phyloP scores from a whole-genome alignment of 306 rosid genomes.

The Castanea sativa region DNA sequence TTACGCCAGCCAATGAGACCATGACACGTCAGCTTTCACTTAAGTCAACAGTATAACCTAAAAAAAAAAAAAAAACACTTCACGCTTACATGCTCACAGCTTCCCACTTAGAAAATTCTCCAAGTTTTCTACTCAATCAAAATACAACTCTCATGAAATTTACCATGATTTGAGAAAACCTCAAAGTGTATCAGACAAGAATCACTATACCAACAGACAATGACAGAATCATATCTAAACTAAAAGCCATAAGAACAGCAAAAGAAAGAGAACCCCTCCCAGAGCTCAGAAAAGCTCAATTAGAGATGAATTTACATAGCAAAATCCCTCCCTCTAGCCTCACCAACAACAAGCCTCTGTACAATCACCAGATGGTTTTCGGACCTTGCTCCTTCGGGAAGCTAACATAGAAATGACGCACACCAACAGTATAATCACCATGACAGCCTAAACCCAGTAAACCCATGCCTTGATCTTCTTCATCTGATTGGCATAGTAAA shows the following conservation, averaged over 20 bases:
- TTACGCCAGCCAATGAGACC: no score
- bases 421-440: slow-evolving; percentile 60
- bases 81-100: background rate
- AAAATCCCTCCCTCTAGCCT: background rate
- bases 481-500: slow-evolving; percentile 71
- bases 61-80: no score
- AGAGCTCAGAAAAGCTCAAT: background rate
- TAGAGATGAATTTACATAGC: background rate
- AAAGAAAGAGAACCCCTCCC: background rate
- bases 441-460: slow-evolving; percentile 63
- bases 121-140: slow-evolving; percentile 17
- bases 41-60: no score
- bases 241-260: background rate
- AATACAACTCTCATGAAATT: slow-evolving; percentile 16
- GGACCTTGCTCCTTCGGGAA: slow-evolving; percentile 36
- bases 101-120: background rate
- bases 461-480: slow-evolving; percentile 59
- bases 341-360: slow-evolving; percentile 5
- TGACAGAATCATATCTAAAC: slow-evolving; percentile 4
- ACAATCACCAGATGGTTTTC: slow-evolving; percentile 14
- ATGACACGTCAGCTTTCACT: no score
- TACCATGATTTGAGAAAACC: slow-evolving; percentile 5
- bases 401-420: slow-evolving; percentile 57
- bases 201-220: background rate
- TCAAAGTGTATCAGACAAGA: background rate